Conservation (phyloP, 192 early-diverging fungal genomes). For the Haplosporangium gracile region DNA sequence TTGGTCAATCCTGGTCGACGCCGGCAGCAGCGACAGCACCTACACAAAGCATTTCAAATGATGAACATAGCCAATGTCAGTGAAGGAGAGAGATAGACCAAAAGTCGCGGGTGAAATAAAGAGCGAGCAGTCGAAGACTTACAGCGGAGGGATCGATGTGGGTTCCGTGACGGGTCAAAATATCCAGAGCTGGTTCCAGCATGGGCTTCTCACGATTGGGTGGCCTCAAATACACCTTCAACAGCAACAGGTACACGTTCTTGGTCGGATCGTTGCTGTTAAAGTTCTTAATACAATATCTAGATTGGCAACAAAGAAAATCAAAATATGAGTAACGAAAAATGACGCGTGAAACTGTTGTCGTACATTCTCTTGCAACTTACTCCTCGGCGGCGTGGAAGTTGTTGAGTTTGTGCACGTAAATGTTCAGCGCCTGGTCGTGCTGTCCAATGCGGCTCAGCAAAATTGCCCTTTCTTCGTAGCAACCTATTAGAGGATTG, state of each 20-base stretch:
- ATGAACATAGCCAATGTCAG: background rate
- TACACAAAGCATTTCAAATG: conserved; percentile 4
- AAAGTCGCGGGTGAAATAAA: background rate
- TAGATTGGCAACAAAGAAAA: conserved; percentile 42
- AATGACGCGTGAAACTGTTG: background rate
- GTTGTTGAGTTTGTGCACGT: conserved; percentile 84
- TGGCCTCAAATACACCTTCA: conserved; percentile 72
- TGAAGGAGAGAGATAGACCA: background rate
- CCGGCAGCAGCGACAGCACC: conserved; percentile 61
- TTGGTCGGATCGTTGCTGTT: conserved; percentile 62
- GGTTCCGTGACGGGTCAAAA: conserved; percentile 75
- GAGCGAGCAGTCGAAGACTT: background rate
- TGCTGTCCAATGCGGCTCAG: conserved; percentile 88
- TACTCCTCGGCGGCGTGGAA: conserved; percentile 77
- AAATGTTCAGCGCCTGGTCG: conserved; percentile 86
- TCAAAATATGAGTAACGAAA: conserved; percentile 6
- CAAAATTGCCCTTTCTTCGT: conserved; percentile 85
- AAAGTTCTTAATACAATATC: conserved; percentile 73
- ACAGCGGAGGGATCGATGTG: conserved; percentile 72
- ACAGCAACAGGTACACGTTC: conserved; percentile 74
- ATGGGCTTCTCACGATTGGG: conserved; percentile 58
- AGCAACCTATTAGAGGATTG: conserved; percentile 64
- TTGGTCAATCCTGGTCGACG: conserved; percentile 51
- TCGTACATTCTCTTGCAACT: background rate
- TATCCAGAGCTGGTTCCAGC: conserved; percentile 69